phyloP scores from a whole-genome alignment of 257 asterid genomes.

The Ilex aquifolium region DNA sequence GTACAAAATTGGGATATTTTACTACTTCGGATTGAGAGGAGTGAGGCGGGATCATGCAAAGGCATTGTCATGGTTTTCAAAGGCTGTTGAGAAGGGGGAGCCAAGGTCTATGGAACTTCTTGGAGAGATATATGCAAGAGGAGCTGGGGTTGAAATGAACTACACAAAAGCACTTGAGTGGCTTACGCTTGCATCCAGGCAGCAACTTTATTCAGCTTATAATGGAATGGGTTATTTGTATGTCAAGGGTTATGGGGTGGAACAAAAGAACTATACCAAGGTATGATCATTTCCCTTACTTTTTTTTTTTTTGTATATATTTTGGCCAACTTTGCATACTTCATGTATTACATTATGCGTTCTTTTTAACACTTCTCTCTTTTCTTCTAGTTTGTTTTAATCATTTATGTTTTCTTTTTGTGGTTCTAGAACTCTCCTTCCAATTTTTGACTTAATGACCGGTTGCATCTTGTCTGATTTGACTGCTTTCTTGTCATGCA shows the following conservation, averaged over 20 bases:
- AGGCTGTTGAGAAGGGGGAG: slow-evolving; percentile 93
- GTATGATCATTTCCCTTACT: slow-evolving; percentile 22
- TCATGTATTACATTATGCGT: too few relatives aligned
- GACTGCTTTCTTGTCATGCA: too few relatives aligned
- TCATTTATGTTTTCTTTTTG: slow-evolving; percentile 1
- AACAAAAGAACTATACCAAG: slow-evolving; percentile 77
- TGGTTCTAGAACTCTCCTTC: too few relatives aligned
- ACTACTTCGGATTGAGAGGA: slow-evolving; percentile 95
- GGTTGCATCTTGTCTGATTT: too few relatives aligned
- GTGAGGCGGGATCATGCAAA: slow-evolving; percentile 84
- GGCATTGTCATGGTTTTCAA: slow-evolving; percentile 87
- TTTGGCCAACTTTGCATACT: background rate
- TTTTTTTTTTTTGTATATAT: slow-evolving; percentile 1
- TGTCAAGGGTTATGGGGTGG: slow-evolving; percentile 96
- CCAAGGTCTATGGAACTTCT: slow-evolving; percentile 97
- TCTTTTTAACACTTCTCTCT: background rate
- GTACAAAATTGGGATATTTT: slow-evolving; percentile 85
- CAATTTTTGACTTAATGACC: too few relatives aligned
- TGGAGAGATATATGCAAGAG: slow-evolving; percentile 95
- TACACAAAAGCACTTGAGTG: slow-evolving; percentile 90
- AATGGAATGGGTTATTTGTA: slow-evolving; percentile 97
- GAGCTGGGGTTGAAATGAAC: slow-evolving; percentile 94
- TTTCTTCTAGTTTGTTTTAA: background rate
- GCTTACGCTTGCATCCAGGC: slow-evolving; percentile 89
- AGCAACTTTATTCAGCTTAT: slow-evolving; percentile 83